phyloP scores from a whole-genome alignment of 2,329 filamentous ascomycete genomes.

The Periconia sp. region DNA sequence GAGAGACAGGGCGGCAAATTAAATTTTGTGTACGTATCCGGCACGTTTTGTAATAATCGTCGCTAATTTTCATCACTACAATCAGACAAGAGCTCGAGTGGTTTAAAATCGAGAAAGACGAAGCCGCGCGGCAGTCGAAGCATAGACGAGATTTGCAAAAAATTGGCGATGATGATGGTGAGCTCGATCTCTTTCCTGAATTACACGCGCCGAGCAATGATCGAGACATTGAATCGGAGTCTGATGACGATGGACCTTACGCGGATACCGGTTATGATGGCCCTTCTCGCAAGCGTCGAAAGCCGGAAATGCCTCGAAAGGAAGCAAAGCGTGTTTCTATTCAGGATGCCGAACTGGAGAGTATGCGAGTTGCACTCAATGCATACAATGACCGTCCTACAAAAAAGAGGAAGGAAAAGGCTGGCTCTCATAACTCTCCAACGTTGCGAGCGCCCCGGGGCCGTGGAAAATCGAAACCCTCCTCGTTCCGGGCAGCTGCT shows the following conservation, averaged over 20 bases:
- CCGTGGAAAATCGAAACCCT: conserved; percentile 4
- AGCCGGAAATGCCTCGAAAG: conserved; percentile 21
- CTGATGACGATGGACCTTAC: conserved; percentile 7
- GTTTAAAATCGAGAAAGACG: conserved; percentile 27
- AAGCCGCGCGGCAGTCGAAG: conserved; percentile 24
- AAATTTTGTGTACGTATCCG: no score
- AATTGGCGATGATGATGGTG: conserved; percentile 15
- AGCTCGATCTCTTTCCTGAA: conserved; percentile 18
- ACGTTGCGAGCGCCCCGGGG: not conserved
- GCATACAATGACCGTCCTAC: conserved; percentile 24
- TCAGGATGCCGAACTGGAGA: conserved; percentile 32
- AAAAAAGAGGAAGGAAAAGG: conserved; percentile 29
- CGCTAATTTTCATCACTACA: no score
- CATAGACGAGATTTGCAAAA: conserved; percentile 16
- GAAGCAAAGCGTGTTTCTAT: conserved; percentile 16
- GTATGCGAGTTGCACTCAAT: conserved; percentile 39
- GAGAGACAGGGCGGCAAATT: conserved; percentile 22
- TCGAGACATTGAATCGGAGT: conserved; percentile 13
- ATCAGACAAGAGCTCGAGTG: conserved; percentile 36
- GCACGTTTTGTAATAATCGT: no score
- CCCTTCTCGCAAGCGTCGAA: conserved; percentile 20
- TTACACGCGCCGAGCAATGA: not conserved
- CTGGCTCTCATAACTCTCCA: not conserved
- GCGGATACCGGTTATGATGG: conserved; percentile 5
- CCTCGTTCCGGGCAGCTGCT: conserved; percentile 11